Evolutionary conservation across 2,329 filamentous ascomycete genomes (phyloP).

Genomic region (Nemania sp.): DNA sequence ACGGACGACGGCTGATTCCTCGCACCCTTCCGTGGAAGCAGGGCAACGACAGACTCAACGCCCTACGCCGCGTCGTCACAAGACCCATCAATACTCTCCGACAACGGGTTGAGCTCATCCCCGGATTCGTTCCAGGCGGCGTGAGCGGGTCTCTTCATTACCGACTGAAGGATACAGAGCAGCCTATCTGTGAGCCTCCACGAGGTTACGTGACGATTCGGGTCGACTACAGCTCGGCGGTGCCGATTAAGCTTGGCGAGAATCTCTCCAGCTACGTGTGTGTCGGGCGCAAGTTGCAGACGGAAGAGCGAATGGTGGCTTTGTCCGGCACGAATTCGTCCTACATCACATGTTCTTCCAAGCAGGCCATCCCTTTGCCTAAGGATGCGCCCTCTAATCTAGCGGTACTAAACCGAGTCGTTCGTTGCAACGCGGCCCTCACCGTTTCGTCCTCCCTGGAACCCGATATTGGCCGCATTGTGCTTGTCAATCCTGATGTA

Average conservation of each 20-base stretch:
- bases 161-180: conserved; percentile 18
- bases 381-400: conserved; percentile 21
- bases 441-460: conserved; percentile 20
- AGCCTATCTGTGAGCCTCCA: background rate
- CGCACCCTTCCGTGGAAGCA: conserved; percentile 45
- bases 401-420: conserved; percentile 31
- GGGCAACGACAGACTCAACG: conserved; percentile 45
- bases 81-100: conserved; percentile 40
- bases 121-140: conserved; percentile 19
- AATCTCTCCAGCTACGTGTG: conserved; percentile 36
- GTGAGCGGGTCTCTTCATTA: conserved; percentile 32
- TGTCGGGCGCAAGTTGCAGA: conserved; percentile 38
- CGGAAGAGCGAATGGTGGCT: conserved; percentile 34
- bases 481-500: conserved; percentile 43
- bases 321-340: conserved; percentile 42
- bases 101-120: conserved; percentile 37
- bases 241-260: conserved; percentile 33
- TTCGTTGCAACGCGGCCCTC: conserved; percentile 29
- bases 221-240: conserved; percentile 44
- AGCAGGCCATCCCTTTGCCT: conserved; percentile 24
- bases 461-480: conserved; percentile 17
- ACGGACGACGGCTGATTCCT: conserved; percentile 41
- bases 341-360: conserved; percentile 34
- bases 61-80: conserved; percentile 42
- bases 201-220: conserved; percentile 29